These are phyloP conservation scores for Chrysosporium queenslandicum DNA, from an alignment of 2,329 filamentous ascomycete genomes.

Conservation along the genomic window DNA sequence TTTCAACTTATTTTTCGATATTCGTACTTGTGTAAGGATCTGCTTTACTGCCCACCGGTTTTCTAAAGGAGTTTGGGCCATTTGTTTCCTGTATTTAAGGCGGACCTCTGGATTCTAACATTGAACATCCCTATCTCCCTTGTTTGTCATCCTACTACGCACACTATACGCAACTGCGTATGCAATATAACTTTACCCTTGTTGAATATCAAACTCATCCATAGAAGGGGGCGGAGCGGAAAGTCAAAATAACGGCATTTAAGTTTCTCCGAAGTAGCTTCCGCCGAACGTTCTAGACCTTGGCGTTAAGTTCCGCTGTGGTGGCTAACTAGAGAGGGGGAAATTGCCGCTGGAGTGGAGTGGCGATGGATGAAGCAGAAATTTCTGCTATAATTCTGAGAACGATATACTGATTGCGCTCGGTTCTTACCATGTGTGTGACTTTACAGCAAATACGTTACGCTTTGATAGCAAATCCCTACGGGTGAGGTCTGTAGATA, in stretches of 20 bases:
- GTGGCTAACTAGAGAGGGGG: background rate
- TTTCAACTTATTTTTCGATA: no score
- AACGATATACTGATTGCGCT: no score
- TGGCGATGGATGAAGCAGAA: background rate
- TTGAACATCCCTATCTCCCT: no score
- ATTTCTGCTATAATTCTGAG: background rate
- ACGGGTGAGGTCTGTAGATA: background rate
- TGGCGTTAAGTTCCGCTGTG: background rate
- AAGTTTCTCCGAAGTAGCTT: background rate
- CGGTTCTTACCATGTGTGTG: background rate
- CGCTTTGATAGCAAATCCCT: background rate
- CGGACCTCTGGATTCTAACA: no score
- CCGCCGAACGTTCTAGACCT: conserved; percentile 5
- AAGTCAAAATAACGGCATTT: background rate
- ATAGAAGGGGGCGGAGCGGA: conserved; percentile 1
- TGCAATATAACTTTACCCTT: no score
- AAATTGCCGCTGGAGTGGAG: background rate
- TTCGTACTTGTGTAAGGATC: no score
- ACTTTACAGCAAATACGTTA: no score
- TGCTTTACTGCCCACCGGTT: no score
- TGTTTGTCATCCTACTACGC: no score
- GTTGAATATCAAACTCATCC: background rate
- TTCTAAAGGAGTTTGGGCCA: no score
- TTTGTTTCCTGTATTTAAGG: no score
- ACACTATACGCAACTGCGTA: no score